Percentiles rank a stretch among this genome's conserved stretches.
Conservation (phyloP, 257 asterid species). For the Penstemon eatonii region DNA sequence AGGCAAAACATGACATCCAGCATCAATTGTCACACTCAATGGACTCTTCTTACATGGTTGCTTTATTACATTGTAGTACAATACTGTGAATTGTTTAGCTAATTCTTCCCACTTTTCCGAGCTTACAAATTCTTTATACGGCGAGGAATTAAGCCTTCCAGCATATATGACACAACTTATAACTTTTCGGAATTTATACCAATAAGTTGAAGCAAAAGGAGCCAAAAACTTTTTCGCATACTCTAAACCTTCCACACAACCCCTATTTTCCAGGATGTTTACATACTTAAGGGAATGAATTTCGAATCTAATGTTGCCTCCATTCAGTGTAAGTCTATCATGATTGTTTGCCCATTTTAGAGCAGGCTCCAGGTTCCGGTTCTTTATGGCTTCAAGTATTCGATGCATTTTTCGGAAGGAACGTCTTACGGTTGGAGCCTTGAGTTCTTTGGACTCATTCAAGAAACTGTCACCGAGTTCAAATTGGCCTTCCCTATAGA, state of each 20-base stretch:
- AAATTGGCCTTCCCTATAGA: slow-evolving; percentile 79
- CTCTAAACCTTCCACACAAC: slow-evolving; percentile 69
- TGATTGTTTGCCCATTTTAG: slow-evolving; percentile 73
- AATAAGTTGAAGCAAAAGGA: slow-evolving; percentile 61
- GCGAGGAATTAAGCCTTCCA: too few relatives aligned
- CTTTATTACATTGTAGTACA: too few relatives aligned
- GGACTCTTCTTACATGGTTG: too few relatives aligned
- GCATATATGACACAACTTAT: slow-evolving; percentile 49
- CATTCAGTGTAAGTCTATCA: slow-evolving; percentile 53
- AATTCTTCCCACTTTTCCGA: too few relatives aligned
- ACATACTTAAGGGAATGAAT: slow-evolving; percentile 78
- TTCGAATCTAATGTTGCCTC: slow-evolving; percentile 77
- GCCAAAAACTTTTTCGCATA: slow-evolving; percentile 65
- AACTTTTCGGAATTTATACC: slow-evolving; percentile 79
- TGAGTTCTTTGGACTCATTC: slow-evolving; percentile 58
- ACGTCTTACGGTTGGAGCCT: slow-evolving; percentile 51
- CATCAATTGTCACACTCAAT: too few relatives aligned
- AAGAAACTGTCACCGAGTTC: slow-evolving; percentile 78
- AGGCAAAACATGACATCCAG: too few relatives aligned
- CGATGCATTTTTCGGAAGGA: slow-evolving; percentile 68
- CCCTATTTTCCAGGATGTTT: slow-evolving; percentile 67
- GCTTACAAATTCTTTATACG: too few relatives aligned
- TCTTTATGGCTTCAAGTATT: slow-evolving; percentile 73
- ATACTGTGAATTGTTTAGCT: too few relatives aligned
- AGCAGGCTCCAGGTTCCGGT: slow-evolving; percentile 74